phyloP scores from a whole-genome alignment of 1,284 basidiomycete species.

The Stygiomarasmius scandens region DNA sequence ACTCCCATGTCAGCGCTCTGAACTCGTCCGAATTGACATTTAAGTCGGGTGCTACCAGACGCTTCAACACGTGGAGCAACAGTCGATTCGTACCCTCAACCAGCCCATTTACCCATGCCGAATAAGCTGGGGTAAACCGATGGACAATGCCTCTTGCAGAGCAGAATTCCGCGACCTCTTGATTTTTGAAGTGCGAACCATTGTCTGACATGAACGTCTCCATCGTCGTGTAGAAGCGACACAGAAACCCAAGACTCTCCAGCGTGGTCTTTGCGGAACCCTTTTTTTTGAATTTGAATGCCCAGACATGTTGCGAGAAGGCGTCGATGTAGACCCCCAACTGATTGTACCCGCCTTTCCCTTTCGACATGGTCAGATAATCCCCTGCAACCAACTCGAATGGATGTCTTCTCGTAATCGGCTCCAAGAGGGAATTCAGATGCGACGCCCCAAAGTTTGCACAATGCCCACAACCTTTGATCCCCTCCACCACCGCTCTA shows the following conservation, averaged over 20 bases:
- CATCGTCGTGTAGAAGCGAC: conserved; percentile 22
- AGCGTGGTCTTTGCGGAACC: conserved; percentile 29
- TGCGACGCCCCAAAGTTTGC: conserved; percentile 28
- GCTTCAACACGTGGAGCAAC: conserved; percentile 29
- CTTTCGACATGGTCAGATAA: conserved; percentile 34
- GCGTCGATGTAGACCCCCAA: conserved; percentile 30
- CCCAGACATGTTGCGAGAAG: conserved; percentile 33
- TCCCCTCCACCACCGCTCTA: conserved; percentile 28
- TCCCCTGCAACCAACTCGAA: conserved; percentile 38
- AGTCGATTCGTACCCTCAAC: conserved; percentile 35
- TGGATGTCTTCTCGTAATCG: conserved; percentile 36
- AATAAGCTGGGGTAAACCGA: conserved; percentile 35
- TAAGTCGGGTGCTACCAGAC: conserved; percentile 32
- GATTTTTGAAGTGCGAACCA: conserved; percentile 39
- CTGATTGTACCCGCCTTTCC: conserved; percentile 33
- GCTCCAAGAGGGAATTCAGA: conserved; percentile 34
- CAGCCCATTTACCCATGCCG: conserved; percentile 42
- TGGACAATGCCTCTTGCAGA: conserved; percentile 20
- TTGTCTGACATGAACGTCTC: conserved; percentile 42
- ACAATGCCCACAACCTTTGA: conserved; percentile 31
- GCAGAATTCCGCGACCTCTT: conserved; percentile 32
- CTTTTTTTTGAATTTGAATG: conserved; percentile 24
- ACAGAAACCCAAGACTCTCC: conserved; percentile 23
- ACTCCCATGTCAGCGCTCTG: background rate
- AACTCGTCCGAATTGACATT: conserved; percentile 27